Evolutionary conservation across 805 yeast species (phyloP).

Genomic region (Lipomyces sp.): DNA sequence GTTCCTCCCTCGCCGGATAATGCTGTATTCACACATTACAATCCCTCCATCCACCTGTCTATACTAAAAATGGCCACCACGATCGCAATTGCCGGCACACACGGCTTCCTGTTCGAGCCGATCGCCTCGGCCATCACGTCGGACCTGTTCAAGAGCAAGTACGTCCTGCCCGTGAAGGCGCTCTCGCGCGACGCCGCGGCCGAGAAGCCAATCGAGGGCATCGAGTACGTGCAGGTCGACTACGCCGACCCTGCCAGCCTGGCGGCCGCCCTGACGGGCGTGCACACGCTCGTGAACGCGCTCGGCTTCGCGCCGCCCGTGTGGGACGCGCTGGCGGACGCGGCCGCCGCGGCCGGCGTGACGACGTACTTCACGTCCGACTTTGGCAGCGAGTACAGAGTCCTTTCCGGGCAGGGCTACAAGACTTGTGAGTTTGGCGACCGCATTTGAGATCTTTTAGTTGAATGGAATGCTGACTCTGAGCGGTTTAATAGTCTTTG

Average conservation of each 20-base stretch:
- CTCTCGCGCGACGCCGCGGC: constrained; percentile 45
- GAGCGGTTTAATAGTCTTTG: constrained; percentile 3
- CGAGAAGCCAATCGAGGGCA: constrained; percentile 8
- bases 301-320: constrained; percentile 38
- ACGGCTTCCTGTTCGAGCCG: constrained; percentile 53
- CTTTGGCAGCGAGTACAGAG: constrained; percentile 48
- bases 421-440: constrained; percentile 3
- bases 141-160: constrained; percentile 43
- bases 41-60: no score
- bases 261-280: constrained; percentile 42
- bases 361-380: constrained; percentile 59
- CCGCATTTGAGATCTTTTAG: background rate
- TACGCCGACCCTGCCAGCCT: constrained; percentile 31
- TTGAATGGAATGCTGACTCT: background rate
- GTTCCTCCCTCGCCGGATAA: no score
- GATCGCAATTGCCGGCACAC: constrained; percentile 53
- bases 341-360: constrained; percentile 43
- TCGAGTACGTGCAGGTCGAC: constrained; percentile 18
- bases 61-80: constrained; percentile 6
- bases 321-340: constrained; percentile 41
- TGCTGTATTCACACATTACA: no score
- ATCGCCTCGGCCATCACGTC: constrained; percentile 46
- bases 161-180: constrained; percentile 50
- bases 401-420: background rate
- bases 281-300: constrained; percentile 52